Percentiles rank a stretch among this genome's conserved stretches.
Conservation (phyloP, 192 early-diverging fungal species). For the Linnemannia hyalina region DNA sequence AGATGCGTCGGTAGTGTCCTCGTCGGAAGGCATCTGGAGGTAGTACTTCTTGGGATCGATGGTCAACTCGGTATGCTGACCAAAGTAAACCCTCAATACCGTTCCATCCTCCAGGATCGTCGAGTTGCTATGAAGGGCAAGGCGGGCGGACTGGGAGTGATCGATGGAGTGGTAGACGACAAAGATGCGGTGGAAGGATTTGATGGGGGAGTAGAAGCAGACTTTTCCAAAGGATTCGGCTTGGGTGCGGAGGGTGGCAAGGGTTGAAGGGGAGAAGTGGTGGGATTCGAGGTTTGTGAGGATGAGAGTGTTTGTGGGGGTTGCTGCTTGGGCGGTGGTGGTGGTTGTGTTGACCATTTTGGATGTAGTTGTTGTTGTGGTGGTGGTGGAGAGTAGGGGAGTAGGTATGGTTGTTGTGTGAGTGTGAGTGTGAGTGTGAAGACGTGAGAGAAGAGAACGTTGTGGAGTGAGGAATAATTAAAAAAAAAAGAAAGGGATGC, state of each 20-base stretch:
- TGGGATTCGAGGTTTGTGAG: constrained; percentile 60
- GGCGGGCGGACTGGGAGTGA: constrained; percentile 60
- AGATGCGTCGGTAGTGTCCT: background rate
- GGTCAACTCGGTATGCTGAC: constrained; percentile 55
- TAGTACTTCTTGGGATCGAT: constrained; percentile 46
- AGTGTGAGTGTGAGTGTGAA: background rate
- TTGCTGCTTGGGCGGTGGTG: constrained; percentile 2
- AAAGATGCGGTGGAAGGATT: constrained; percentile 66
- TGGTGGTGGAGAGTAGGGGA: background rate
- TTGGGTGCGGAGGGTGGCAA: constrained; percentile 51
- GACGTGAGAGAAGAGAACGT: background rate
- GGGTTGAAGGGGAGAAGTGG: constrained; percentile 51
- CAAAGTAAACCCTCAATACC: constrained; percentile 65
- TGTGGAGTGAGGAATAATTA: constrained; percentile 1
- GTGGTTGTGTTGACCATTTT: constrained; percentile 18
- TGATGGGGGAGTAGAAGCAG: constrained; percentile 65
- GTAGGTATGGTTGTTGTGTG: background rate
- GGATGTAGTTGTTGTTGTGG: constrained; percentile 8
- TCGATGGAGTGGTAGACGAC: constrained; percentile 62
- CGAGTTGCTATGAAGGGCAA: constrained; percentile 46
- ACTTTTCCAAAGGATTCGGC: constrained; percentile 61
- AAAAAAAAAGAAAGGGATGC: background rate
- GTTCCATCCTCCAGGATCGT: constrained; percentile 10
- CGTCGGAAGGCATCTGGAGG: constrained; percentile 38
- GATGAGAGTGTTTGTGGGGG: constrained; percentile 68